Evolutionary conservation across 2,329 filamentous ascomycete species (phyloP).

Genomic region (Colletotrichum liaoningense): DNA sequence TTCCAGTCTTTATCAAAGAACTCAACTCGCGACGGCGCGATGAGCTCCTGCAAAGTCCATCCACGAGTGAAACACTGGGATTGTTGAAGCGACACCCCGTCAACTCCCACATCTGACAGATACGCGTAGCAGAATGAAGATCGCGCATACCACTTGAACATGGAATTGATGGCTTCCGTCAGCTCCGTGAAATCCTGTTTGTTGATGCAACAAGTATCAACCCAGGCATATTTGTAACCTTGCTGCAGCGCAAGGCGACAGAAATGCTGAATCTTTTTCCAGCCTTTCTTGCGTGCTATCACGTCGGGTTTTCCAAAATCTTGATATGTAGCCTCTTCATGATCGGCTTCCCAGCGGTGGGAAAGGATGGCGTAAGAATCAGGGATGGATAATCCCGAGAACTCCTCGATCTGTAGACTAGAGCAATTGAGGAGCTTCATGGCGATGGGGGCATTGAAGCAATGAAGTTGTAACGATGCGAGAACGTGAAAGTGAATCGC

Average conservation of each 20-base stretch:
- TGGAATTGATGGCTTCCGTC: conserved; percentile 26
- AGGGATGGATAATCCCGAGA: neutral
- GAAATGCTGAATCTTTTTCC: neutral
- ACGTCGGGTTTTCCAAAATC: conserved; percentile 56
- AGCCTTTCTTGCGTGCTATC: conserved; percentile 45
- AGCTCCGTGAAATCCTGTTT: conserved; percentile 13
- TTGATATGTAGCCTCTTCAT: conserved; percentile 60
- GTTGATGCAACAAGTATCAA: conserved; percentile 28
- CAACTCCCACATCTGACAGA: conserved; percentile 26
- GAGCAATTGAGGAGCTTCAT: conserved; percentile 5
- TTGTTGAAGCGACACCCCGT: neutral
- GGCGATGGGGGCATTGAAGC: neutral
- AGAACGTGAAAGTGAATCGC: neutral
- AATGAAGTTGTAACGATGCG: no score
- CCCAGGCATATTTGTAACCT: conserved; percentile 4
- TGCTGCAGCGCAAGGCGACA: neutral
- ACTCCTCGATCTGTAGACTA: conserved; percentile 7
- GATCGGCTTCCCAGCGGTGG: conserved; percentile 12
- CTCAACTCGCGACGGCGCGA: neutral
- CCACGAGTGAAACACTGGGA: neutral
- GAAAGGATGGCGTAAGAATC: conserved; percentile 11
- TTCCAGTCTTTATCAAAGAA: conserved; percentile 1
- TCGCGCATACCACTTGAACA: conserved; percentile 17
- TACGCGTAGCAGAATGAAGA: conserved; percentile 15
- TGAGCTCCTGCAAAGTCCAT: conserved; percentile 21